Evolutionary conservation across 768 basidiomycete genomes (phyloP).

Genomic region (Kwoniella europaea): DNA sequence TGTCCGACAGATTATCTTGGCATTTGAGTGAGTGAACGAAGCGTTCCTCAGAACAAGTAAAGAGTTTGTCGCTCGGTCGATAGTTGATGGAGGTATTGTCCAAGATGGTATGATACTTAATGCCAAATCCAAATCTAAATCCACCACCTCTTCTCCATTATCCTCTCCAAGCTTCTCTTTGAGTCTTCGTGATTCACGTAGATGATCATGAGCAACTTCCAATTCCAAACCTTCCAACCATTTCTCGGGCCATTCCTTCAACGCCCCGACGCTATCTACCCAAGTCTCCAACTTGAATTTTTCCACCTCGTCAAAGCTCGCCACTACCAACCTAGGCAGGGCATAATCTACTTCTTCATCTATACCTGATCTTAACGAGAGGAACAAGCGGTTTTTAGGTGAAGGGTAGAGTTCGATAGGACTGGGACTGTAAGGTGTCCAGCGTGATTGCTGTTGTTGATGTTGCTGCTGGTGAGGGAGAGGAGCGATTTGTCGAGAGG

Average conservation of each 20-base stretch:
- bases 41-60: constrained; percentile 86
- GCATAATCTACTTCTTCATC: constrained; percentile 85
- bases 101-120: constrained; percentile 30
- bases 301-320: constrained; percentile 71
- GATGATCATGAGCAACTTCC: constrained; percentile 24
- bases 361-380: constrained; percentile 83
- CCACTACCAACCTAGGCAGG: constrained; percentile 78
- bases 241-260: constrained; percentile 89
- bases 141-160: constrained; percentile 2
- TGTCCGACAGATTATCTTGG: constrained; percentile 28
- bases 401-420: constrained; percentile 75
- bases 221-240: constrained; percentile 65
- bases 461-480: constrained; percentile 10
- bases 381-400: constrained; percentile 84
- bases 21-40: constrained; percentile 51
- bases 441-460: not conserved
- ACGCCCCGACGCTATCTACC: constrained; percentile 78
- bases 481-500: constrained; percentile 26
- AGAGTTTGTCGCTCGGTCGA: constrained; percentile 81
- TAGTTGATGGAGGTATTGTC: constrained; percentile 44
- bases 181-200: not conserved
- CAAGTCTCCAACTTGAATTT: constrained; percentile 72
- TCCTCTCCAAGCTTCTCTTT: not conserved
- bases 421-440: constrained; percentile 31
- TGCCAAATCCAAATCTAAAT: constrained; percentile 10